Evolutionary conservation across 257 asterid species (phyloP).

Genomic region (Solanum sparsipilum): DNA sequence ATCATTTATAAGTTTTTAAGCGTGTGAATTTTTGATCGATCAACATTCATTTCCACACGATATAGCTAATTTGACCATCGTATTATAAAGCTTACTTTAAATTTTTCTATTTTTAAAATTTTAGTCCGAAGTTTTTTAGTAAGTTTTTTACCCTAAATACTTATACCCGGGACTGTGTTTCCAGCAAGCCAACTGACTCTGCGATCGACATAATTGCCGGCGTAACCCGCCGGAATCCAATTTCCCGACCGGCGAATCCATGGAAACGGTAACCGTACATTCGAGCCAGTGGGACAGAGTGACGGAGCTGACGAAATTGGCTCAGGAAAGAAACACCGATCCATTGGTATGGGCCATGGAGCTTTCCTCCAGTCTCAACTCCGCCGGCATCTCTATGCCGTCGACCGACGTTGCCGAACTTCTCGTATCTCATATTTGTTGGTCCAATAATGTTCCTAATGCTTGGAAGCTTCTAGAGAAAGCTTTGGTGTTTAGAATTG

Average conservation of each 20-base stretch:
- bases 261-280: conserved; percentile 12
- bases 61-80: background rate
- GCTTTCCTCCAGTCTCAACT: conserved; percentile 47
- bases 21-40: no score
- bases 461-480: conserved; percentile 92
- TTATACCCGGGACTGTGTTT: background rate
- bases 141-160: background rate
- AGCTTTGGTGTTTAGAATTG: conserved; percentile 54
- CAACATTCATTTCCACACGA: background rate
- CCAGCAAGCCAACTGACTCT: background rate
- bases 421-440: conserved; percentile 74
- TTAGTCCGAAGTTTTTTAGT: background rate
- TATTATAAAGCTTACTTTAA: background rate
- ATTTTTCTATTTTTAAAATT: background rate
- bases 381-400: conserved; percentile 64
- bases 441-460: conserved; percentile 64
- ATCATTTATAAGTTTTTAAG: background rate
- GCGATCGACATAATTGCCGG: background rate
- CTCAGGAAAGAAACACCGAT: conserved; percentile 68
- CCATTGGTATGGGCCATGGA: conserved; percentile 76
- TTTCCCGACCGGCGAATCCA: background rate
- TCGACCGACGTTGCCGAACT: conserved; percentile 57
- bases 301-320: conserved; percentile 57
- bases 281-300: conserved; percentile 44
- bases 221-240: background rate